Evolutionary conservation across 164 flowering plant species (phyloP), one percentile per base, ranked within the genome.

Genomic region (Malania oleifera): DNA sequence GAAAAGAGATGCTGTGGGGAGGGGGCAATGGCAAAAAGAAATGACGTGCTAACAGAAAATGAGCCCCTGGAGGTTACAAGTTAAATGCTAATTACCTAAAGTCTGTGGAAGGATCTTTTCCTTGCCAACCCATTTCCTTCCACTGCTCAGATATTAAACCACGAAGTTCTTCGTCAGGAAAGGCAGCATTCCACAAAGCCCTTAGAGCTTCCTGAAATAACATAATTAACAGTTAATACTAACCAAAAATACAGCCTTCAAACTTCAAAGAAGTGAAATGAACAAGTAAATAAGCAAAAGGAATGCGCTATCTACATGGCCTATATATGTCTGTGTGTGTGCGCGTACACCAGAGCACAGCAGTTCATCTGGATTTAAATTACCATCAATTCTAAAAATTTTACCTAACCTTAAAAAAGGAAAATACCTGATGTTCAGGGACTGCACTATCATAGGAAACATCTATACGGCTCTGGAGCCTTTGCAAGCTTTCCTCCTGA

Each of bases 81-180:
- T 19, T n/a, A 51, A 43, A 56, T 27, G 45, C 12, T 29, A 28
- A 1, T 18, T 62, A 91, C 98, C 98, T 77, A 63, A 91, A 91
- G 70, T 91, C 98, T 52, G 98, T 86, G 37, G 98, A 83, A 65
- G 98, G 98, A 70, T 91, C 96, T 72, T 91, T 87, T 59, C 98
- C 98, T 73, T 91, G 98, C 98, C 98, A 91, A 47, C 98, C 98
- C 98, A 91, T 91, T 74, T 84, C 92, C 71, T 90, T 90, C 97
- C 97, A 90, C 70, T 87, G 93, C 56, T 90, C 97, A 70, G 97
- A 87, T 75, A 87, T 76, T 59, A 90, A 76, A 50, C 79, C 89
- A 68, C 35, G 72, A 26, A 90, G 89, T 74, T 84, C 84, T 68
- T 84, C 93, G 41, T 68, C 91, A 38, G 98, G 98, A 71, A 80